Evolutionary conservation across 306 rosid species (phyloP), one percentile per base, ranked within the genome.

Genomic region (Arachis hypogaea): DNA sequence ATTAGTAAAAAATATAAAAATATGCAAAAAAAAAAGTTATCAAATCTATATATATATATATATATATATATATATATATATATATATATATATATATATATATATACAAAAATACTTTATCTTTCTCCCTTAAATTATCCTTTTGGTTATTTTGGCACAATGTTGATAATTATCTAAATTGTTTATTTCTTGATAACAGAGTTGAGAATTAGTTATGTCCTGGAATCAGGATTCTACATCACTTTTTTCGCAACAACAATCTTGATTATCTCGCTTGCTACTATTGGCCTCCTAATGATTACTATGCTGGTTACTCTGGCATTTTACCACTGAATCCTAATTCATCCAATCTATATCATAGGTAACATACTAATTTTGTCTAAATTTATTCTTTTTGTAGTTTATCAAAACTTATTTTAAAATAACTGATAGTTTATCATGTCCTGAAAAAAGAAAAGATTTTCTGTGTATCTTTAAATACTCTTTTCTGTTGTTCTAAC

Each of bases 221-320:
- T 88, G 66, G 98, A 88, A 73, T 78, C 98, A 18, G 97, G 97
- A 49, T 88, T 93, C 86, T 86, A 84, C 85, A 83, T 93, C 83
- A 70, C 96, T 33, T 83, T 97, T 43, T 85, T 88, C 76, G 80
- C 86, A 7, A 89, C 96, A 30, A 79, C 90, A 2, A 86, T 93
- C 60, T 83, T 88, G 81, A 54, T 93, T 46, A 78, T 83, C 45
- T 86, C 86, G 69, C 82, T 90, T 46, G 80, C 77, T 6, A 70
- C 96, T 12, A 22, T 83, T 2, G 97, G 96, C 59, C 71, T 93
- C 66, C 66, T 93, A 68, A 69, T 93, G 9, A 73, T 85, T 59
- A 85, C 96, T 77, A n/a, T 89, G 74, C 49, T 93, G 75, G 64
- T 90, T 79, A 82, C 96, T 38, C 74, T 90, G 67, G 64, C 87